A percentile compares a stretch with the other conserved stretches of the same genome.
phyloP scores from a whole-genome alignment of 495 filamentous ascomycete genomes.

The Hypoxylon cercidicola region DNA sequence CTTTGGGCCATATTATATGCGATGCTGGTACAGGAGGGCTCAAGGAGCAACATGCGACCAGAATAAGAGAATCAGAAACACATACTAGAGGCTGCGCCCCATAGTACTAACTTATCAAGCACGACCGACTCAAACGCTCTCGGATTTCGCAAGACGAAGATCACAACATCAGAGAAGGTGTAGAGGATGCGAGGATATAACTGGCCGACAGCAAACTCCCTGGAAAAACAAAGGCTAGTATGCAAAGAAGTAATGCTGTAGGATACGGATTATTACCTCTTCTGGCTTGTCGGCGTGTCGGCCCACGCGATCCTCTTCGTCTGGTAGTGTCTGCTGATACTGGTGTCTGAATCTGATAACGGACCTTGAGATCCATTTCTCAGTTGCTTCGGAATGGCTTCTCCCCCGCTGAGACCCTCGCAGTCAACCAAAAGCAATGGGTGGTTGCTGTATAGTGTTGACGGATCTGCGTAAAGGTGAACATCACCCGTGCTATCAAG shows the following conservation, averaged over 20 bases:
- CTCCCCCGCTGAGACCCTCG: constrained; percentile 65
- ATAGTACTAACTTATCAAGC: constrained; percentile 55
- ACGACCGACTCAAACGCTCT: constrained; percentile 52
- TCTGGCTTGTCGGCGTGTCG: constrained; percentile 50
- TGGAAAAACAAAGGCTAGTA: too few species aligned
- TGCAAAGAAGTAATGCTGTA: too few species aligned
- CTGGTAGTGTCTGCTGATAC: constrained; percentile 21
- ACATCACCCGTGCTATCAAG: constrained; percentile 65
- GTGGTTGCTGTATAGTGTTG: constrained; percentile 50
- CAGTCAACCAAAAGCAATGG: constrained; percentile 69
- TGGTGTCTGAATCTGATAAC: constrained; percentile 15
- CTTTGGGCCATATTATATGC: neutral
- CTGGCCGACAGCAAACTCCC: constrained; percentile 56
- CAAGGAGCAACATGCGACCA: neutral
- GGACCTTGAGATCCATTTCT: constrained; percentile 39
- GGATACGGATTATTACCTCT: too few species aligned
- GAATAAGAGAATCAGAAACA: constrained; percentile 11
- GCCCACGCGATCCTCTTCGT: constrained; percentile 54
- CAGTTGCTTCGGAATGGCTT: constrained; percentile 55
- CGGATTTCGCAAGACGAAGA: constrained; percentile 61
- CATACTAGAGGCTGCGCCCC: constrained; percentile 49
- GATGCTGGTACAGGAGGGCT: neutral
- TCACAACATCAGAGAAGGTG: constrained; percentile 64
- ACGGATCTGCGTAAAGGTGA: constrained; percentile 70
- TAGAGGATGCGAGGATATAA: constrained; percentile 67